Conservation (phyloP, 202 grass and related monocot genomes). For the Setaria italica region DNA sequence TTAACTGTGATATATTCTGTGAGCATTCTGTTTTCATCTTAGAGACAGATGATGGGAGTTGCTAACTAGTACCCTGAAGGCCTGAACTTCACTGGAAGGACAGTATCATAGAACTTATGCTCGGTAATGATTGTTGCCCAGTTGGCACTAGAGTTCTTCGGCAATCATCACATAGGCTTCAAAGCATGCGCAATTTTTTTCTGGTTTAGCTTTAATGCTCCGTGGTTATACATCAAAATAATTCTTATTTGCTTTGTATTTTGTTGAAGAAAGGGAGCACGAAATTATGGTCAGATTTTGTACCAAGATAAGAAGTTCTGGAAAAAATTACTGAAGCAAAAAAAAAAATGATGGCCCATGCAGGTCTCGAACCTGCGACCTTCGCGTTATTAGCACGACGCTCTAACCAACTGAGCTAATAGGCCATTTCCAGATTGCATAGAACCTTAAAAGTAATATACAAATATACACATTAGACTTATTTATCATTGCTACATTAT, state of each 20-base stretch:
- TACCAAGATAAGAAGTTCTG: too few species aligned
- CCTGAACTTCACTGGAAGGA: neutral
- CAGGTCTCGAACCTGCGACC: slow-evolving; percentile 80
- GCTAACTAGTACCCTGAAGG: neutral
- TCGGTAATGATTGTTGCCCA: neutral
- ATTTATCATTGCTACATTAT: slow-evolving; percentile 25
- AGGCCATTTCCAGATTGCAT: slow-evolving; percentile 13
- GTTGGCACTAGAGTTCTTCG: neutral
- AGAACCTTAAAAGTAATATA: too few species aligned
- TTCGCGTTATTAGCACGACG: slow-evolving; percentile 88
- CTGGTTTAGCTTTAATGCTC: neutral
- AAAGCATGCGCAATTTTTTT: neutral
- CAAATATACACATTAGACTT: too few species aligned
- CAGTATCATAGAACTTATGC: neutral
- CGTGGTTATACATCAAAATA: neutral
- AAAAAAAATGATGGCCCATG: slow-evolving; percentile 45
- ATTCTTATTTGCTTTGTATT: neutral
- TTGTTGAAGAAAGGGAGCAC: neutral
- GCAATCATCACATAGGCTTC: neutral
- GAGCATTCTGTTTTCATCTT: slow-evolving; percentile 3
- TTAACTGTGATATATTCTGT: neutral
- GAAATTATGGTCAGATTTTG: neutral
- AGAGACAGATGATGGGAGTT: neutral
- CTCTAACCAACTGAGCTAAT: slow-evolving; percentile 90
- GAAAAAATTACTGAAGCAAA: neutral